Conservation (phyloP, 129 eudicot species). For the Pseudognaphalium luteoalbum region DNA sequence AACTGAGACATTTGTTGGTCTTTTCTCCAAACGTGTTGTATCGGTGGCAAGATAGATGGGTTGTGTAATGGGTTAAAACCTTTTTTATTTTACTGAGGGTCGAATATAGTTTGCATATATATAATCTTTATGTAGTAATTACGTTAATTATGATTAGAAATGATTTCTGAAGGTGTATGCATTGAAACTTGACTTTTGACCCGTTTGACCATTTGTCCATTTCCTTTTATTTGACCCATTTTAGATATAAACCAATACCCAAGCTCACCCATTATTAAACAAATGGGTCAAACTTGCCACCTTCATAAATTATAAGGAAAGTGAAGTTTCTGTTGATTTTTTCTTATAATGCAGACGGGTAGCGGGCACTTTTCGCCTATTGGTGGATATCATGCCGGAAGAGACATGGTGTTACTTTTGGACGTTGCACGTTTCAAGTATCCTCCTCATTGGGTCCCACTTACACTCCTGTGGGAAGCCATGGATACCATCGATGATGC, state of each 20-base stretch:
- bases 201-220: neutral
- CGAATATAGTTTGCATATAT: neutral
- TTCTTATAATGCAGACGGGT: neutral
- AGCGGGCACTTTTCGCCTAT: neutral
- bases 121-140: no score
- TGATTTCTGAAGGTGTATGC: neutral
- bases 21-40: neutral
- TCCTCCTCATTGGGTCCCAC: conserved; percentile 87
- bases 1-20: no score
- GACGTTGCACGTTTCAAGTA: conserved; percentile 94
- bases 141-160: no score
- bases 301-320: neutral
- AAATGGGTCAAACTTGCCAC: neutral
- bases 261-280: neutral
- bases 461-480: neutral
- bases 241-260: conserved; percentile 11
- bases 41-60: neutral
- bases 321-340: neutral
- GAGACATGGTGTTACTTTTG: conserved; percentile 74
- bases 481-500: neutral
- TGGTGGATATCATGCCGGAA: conserved; percentile 79
- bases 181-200: neutral
- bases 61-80: neutral
- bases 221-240: conserved; percentile 34
- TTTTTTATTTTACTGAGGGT: neutral